These are phyloP conservation scores for Tilletiopsis washingtonensis DNA, from an alignment of 1,284 basidiomycete species.

Conservation along the genomic window DNA sequence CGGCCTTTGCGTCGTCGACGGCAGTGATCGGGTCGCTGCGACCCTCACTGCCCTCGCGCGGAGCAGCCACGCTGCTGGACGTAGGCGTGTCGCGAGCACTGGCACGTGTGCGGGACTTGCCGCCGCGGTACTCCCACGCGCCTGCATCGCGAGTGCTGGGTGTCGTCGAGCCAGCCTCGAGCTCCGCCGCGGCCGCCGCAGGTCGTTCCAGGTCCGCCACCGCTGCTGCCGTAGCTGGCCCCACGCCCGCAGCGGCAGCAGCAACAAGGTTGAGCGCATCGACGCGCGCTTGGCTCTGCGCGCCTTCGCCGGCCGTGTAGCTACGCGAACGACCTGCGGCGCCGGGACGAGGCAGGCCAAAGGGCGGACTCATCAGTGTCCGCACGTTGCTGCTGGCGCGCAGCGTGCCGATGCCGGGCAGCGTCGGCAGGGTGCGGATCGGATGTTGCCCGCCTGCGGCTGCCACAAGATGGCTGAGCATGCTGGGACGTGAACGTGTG, in stretches of 20 bases:
- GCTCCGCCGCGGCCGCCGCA: conserved; percentile 1
- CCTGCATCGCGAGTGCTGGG: conserved; percentile 28
- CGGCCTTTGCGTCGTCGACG: no score
- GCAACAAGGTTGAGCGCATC: no score
- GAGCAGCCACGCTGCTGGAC: no score
- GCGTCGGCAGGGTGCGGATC: neutral
- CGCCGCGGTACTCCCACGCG: conserved; percentile 32
- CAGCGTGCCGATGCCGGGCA: neutral
- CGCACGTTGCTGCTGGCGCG: neutral
- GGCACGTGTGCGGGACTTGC: no score
- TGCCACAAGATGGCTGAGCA: neutral
- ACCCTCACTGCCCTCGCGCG: no score
- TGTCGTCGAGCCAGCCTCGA: no score
- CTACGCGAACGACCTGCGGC: conserved; percentile 3
- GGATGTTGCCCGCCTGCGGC: neutral
- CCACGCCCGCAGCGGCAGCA: no score
- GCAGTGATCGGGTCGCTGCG: no score
- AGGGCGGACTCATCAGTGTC: neutral
- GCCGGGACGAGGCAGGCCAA: neutral
- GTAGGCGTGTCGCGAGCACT: no score
- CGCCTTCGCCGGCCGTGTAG: conserved; percentile 3
- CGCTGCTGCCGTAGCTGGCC: no score
- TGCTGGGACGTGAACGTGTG: neutral
- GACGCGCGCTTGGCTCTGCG: conserved; percentile 1
- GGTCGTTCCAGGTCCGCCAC: conserved; percentile 2